Base-by-base conservation (phyloP, 306 rosid species). In the Pyrus betulifolia region DNA sequence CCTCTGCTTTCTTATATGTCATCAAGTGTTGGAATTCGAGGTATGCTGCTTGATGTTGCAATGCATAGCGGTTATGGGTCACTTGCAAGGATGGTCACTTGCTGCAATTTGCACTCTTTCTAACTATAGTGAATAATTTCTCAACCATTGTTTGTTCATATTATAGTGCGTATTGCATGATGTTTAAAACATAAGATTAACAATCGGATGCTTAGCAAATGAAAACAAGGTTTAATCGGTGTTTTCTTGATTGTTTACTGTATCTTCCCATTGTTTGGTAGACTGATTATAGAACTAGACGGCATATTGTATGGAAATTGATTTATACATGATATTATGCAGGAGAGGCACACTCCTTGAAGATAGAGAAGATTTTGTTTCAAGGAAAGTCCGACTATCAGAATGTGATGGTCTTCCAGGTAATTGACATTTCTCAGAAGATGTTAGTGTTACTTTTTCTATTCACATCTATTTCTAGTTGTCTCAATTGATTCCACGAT, bases 291-390 rank as follows among this genome's bases (percentile, higher is more conserved):
- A 72, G 52, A 22, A 71, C 21, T 54, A 54, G 51, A 22, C 40
- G 25, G 42, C 44, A 4, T 72, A 11, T 33, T 23, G 12, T 62
- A 12, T 60, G 45, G 59, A 42, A 42, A 17, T 44, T 74, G 45
- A 74, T 74, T 17, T 42, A 42, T n/a, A 44, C 51, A 6, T 61
- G 23, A 42, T 61, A 7, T 62, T 17, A 60, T 82, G 79, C 85
- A 96, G 99, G 99, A 63, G 99, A 96, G 87, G 99, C 99, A 4
- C 99, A 96, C 81, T 96, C 99, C 72, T 92, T 96, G 90, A 96
- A 96, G 85, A 87, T 96, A 72, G 98, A 96, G 83, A 88, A 92
- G 83, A 76, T 92, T 81, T 74, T 96, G 70, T 96, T 92, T 79
- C 89, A 92, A 77, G 99, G 91, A 38, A 92, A 96, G 81, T 96